These are phyloP conservation scores for Neurospora crassa DNA, from an alignment of 2,329 filamentous ascomycete genomes.

Conservation along the genomic window DNA sequence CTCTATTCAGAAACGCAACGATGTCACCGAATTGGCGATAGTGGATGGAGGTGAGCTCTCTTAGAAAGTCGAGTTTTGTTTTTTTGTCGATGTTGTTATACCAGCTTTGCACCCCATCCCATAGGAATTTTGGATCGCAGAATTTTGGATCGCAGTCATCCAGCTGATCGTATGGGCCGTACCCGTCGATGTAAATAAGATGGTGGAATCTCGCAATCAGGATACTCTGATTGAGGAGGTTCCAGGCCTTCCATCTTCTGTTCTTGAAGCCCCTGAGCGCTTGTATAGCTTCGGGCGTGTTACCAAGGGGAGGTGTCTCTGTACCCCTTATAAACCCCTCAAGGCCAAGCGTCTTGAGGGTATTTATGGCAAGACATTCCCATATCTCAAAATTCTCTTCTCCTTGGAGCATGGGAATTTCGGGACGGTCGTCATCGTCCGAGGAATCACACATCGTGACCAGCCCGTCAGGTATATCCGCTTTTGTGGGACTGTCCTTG, in stretches of 20 bases:
- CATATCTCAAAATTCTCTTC: background rate
- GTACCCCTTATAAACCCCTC: background rate
- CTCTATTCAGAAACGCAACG: background rate
- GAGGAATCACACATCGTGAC: background rate
- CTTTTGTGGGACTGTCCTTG: background rate
- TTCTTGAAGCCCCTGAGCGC: background rate
- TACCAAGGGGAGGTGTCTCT: background rate
- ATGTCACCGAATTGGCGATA: background rate
- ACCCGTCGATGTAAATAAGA: background rate
- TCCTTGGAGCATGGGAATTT: background rate
- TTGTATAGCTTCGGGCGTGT: background rate
- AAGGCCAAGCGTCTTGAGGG: background rate
- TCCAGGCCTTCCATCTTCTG: background rate
- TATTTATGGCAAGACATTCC: background rate
- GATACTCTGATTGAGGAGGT: background rate
- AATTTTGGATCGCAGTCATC: background rate
- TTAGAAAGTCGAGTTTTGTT: background rate
- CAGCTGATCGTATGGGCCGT: background rate
- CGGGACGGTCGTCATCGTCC: background rate
- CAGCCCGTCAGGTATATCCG: background rate
- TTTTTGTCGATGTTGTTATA: background rate
- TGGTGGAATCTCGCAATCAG: fast-evolving
- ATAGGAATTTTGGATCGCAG: background rate
- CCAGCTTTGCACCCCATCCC: background rate
- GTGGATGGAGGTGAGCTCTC: background rate